Conservation (phyloP, 1,139 yeast genomes). For the Arxiozyma telluris region DNA sequence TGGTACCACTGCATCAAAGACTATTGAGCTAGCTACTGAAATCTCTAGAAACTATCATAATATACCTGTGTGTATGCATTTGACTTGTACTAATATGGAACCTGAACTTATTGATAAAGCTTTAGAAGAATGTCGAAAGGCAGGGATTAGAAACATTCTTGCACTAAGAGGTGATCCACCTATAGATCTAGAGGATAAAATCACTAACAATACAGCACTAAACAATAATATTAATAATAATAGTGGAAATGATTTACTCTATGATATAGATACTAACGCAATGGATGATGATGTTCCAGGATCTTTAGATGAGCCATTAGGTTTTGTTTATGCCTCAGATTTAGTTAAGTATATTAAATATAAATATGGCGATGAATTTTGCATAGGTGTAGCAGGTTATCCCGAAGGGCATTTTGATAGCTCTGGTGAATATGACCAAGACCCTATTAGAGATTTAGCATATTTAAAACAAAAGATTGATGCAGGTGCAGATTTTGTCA, state of each 20-base stretch:
- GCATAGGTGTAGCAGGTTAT: constrained; percentile 89
- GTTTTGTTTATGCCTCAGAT: constrained; percentile 71
- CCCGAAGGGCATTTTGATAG: constrained; percentile 81
- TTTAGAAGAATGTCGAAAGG: constrained; percentile 55
- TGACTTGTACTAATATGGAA: constrained; percentile 93
- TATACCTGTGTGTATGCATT: constrained; percentile 81
- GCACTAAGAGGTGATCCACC: constrained; percentile 97
- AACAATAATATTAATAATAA: background rate
- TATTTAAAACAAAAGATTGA: constrained; percentile 73
- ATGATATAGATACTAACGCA: constrained; percentile 13
- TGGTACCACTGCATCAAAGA: constrained; percentile 83
- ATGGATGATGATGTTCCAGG: constrained; percentile 3
- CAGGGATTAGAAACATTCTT: constrained; percentile 76
- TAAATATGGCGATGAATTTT: constrained; percentile 64
- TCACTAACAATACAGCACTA: constrained; percentile 8
- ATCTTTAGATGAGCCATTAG: constrained; percentile 29
- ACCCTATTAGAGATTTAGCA: constrained; percentile 57
- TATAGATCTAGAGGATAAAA: constrained; percentile 43
- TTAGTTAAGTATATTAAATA: constrained; percentile 66
- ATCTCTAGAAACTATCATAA: constrained; percentile 62
- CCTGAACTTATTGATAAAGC: constrained; percentile 70
- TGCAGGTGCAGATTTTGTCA: constrained; percentile 90
- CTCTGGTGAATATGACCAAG: constrained; percentile 61
- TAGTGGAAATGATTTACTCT: constrained; percentile 39
- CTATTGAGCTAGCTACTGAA: constrained; percentile 71